Percentiles rank a stretch among this genome's conserved stretches.
Evolutionary conservation across 352 stramenopile species (phyloP).

Genomic region (Aphanomyces euteiches): DNA sequence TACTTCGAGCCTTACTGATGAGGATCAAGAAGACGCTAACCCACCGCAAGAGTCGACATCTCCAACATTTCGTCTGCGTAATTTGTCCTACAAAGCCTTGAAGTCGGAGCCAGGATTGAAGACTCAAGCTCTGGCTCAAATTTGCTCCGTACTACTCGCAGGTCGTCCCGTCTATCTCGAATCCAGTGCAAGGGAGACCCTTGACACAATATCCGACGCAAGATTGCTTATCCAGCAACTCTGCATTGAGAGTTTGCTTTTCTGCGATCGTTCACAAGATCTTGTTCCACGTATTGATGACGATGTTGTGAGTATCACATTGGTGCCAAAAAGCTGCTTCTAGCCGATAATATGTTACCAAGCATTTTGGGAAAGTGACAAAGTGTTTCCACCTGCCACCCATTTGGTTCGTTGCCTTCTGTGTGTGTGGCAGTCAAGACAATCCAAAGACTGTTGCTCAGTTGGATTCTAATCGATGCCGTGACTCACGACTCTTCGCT

Average conservation of each 20-base stretch:
- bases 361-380: too few species aligned
- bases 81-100: slow-evolving; percentile 10
- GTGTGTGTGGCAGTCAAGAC: too few species aligned
- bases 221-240: slow-evolving; percentile 19
- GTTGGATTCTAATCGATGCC: too few species aligned
- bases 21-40: background rate
- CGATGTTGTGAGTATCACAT: slow-evolving; percentile 6
- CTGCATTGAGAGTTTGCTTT: slow-evolving; percentile 18
- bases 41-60: background rate
- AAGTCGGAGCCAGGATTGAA: background rate
- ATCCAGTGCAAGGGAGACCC: background rate
- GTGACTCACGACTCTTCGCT: too few species aligned
- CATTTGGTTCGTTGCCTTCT: too few species aligned
- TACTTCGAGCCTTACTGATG: background rate
- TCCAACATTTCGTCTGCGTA: background rate
- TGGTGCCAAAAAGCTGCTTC: background rate
- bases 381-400: too few species aligned
- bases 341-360: too few species aligned
- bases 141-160: slow-evolving; percentile 6
- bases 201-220: slow-evolving; percentile 9
- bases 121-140: background rate
- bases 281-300: slow-evolving; percentile 5
- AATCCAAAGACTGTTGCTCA: too few species aligned
- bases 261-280: slow-evolving; percentile 26
- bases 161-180: background rate